phyloP scores from a whole-genome alignment of 106 monocot species.

The Allium cepa region DNA sequence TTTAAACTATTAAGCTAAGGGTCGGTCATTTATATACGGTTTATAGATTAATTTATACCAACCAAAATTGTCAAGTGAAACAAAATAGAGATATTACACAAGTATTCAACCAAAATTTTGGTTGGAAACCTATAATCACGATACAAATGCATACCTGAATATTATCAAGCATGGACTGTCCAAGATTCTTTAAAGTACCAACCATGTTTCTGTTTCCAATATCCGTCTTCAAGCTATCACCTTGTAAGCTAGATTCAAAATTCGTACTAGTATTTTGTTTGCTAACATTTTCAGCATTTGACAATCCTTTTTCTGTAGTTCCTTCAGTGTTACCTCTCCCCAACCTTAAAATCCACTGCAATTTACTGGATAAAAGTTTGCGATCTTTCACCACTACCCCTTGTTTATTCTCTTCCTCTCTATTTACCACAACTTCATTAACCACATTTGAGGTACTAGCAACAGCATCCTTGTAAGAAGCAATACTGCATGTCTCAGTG shows the following conservation, averaged over 20 bases:
- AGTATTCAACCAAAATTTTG: no score
- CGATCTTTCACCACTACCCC: slow-evolving; percentile 8
- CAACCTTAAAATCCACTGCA: slow-evolving; percentile 50
- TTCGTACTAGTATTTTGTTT: slow-evolving; percentile 2
- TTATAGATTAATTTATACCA: no score
- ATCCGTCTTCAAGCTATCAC: slow-evolving; percentile 13
- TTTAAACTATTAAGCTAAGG: no score
- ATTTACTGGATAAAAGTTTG: slow-evolving; percentile 18
- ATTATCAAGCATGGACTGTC: slow-evolving; percentile 56
- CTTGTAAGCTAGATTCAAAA: slow-evolving; percentile 9
- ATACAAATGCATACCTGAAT: slow-evolving; percentile 38
- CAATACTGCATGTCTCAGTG: neutral
- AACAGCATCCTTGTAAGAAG: neutral
- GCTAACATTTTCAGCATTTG: slow-evolving; percentile 10
- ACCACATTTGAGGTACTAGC: neutral
- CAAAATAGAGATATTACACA: no score
- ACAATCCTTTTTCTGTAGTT: slow-evolving; percentile 12
- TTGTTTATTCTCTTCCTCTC: slow-evolving; percentile 9
- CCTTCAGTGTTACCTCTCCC: slow-evolving; percentile 25
- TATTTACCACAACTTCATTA: slow-evolving; percentile 5
- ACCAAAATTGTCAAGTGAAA: no score
- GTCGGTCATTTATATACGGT: no score
- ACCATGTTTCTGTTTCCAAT: slow-evolving; percentile 27
- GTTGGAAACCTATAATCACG: no score
- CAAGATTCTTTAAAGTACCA: slow-evolving; percentile 38